Evolutionary conservation across 257 asterid genomes (phyloP).

Genomic region (Agastache rugosa): DNA sequence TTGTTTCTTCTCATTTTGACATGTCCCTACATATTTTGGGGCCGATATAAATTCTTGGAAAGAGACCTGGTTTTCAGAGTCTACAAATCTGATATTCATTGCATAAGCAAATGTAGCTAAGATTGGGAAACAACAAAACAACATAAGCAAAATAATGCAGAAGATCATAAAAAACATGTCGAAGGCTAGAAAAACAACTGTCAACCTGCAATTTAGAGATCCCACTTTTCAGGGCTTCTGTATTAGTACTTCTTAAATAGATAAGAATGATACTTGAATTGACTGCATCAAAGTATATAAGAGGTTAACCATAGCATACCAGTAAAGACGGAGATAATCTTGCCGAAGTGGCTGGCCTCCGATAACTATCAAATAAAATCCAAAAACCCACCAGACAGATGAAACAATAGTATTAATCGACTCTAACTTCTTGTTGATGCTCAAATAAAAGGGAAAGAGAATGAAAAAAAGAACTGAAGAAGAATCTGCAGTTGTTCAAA

Average conservation of each 20-base stretch:
- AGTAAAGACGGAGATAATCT: slow-evolving; percentile 83
- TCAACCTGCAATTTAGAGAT: slow-evolving; percentile 64
- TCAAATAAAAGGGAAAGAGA: slow-evolving; percentile 30
- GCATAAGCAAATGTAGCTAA: slow-evolving; percentile 79
- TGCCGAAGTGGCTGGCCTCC: slow-evolving; percentile 84
- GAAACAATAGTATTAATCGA: slow-evolving; percentile 71
- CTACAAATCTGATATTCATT: slow-evolving; percentile 72
- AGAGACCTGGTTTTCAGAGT: slow-evolving; percentile 73
- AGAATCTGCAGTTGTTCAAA: slow-evolving; percentile 1
- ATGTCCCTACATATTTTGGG: slow-evolving; percentile 30
- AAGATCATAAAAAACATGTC: slow-evolving; percentile 86
- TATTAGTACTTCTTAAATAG: neutral
- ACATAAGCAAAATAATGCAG: slow-evolving; percentile 65
- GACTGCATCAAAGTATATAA: slow-evolving; percentile 20
- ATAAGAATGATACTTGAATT: neutral
- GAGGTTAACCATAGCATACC: slow-evolving; percentile 54
- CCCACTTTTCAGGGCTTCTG: neutral
- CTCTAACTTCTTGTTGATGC: slow-evolving; percentile 74
- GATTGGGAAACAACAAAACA: slow-evolving; percentile 81
- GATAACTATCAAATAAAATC: slow-evolving; percentile 76
- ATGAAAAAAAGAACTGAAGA: neutral
- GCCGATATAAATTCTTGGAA: slow-evolving; percentile 69
- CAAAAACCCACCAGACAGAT: slow-evolving; percentile 92
- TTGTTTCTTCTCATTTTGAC: slow-evolving; percentile 42
- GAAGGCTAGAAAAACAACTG: slow-evolving; percentile 79